phyloP scores from a whole-genome alignment of 768 basidiomycete species.

The Lentinula aciculospora region DNA sequence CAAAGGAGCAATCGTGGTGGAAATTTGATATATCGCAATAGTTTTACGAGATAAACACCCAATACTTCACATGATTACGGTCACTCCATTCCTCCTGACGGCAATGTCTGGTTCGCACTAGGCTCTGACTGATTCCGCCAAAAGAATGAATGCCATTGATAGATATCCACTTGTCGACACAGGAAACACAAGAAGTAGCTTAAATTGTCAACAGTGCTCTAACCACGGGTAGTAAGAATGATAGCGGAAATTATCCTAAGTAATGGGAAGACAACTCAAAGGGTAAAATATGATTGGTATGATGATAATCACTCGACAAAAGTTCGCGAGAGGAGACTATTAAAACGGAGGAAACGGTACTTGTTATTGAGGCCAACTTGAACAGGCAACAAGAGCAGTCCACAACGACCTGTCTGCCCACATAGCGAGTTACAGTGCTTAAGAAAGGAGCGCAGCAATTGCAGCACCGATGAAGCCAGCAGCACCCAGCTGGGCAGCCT shows the following conservation, averaged over 20 bases:
- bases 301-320: not conserved
- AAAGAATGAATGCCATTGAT: not conserved
- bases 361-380: slow-evolving; percentile 4
- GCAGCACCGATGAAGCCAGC: slow-evolving; percentile 38
- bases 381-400: slow-evolving; percentile 1
- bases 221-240: slow-evolving; percentile 3
- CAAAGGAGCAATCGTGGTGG: too few species aligned
- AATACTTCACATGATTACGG: too few species aligned
- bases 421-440: slow-evolving; percentile 16
- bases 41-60: too few species aligned
- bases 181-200: not conserved
- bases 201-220: not conserved
- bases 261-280: not conserved
- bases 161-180: not conserved
- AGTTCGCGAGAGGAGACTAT: slow-evolving; percentile 7
- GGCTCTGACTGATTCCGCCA: not conserved
- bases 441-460: slow-evolving; percentile 35
- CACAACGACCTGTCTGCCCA: not conserved
- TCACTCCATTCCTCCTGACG: too few species aligned
- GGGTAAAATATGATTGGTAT: not conserved
- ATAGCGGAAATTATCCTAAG: not conserved
- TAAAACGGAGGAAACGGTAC: not conserved
- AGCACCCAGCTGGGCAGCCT: slow-evolving; percentile 31
- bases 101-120: too few species aligned
- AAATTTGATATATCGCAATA: too few species aligned